Conservation (phyloP, 495 filamentous ascomycete genomes). For the Xylaria castorea region DNA sequence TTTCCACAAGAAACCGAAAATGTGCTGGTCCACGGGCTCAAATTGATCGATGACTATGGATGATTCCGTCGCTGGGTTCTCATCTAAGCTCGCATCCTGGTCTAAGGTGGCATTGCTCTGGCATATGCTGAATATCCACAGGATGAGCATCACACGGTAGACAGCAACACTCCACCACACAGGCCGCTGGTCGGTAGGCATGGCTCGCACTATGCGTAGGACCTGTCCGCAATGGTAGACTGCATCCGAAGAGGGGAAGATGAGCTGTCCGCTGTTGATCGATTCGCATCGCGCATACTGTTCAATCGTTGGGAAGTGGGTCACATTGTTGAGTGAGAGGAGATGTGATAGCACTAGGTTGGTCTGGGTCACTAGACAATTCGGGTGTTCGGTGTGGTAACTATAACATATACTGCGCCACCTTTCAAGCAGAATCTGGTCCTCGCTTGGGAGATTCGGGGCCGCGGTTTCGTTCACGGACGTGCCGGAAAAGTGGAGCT, state of each 20-base stretch:
- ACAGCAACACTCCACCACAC: constrained; percentile 62
- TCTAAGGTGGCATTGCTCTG: constrained; percentile 31
- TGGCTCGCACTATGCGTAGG: constrained; percentile 55
- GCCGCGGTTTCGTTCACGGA: neutral
- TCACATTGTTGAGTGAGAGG: constrained; percentile 64
- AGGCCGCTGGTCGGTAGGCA: constrained; percentile 53
- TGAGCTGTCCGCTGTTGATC: constrained; percentile 54
- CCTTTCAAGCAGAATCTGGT: constrained; percentile 60
- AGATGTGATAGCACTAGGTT: constrained; percentile 71
- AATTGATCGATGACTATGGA: constrained; percentile 50
- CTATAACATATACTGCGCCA: constrained; percentile 62
- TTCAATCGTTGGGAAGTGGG: constrained; percentile 66
- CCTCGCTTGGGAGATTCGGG: constrained; percentile 41
- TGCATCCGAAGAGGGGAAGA: constrained; percentile 61
- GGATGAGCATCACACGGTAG: constrained; percentile 58
- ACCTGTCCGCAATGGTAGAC: constrained; percentile 68
- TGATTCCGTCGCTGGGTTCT: constrained; percentile 30
- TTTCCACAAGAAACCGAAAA: constrained; percentile 49
- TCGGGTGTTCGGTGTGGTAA: constrained; percentile 44
- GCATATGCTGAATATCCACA: constrained; percentile 55
- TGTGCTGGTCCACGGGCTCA: constrained; percentile 43
- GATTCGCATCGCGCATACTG: constrained; percentile 60
- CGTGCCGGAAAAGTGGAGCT: constrained; percentile 53
- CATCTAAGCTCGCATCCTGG: constrained; percentile 39
- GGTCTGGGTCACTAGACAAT: constrained; percentile 51